Evolutionary conservation across 139 green algal species (phyloP), one percentile per base, ranked within the genome.

Genomic region (Haematococcus sp.): DNA sequence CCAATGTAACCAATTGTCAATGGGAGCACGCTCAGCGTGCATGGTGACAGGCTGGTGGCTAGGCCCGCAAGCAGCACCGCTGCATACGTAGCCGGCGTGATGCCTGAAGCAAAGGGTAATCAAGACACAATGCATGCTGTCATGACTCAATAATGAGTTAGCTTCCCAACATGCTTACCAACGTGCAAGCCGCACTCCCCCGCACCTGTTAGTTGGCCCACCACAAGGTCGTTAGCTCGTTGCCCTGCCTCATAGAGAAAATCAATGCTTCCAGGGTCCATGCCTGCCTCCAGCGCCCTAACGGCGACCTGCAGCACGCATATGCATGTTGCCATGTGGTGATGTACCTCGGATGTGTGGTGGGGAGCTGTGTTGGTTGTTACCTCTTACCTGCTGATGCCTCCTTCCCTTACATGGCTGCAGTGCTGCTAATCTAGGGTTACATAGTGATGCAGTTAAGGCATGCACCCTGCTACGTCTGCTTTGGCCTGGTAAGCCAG

Each of bases 1-100:
- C 88, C 91, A 23, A 98, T 94, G 82, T 97, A 98, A 1, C 93
- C 93, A 35, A 97, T 95, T 0, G 92, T 98, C 16, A 96, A 79
- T 0, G 93, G 93, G 68, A 97, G 82, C 51, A 96, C 90, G 22
- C 81, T 92, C 3, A 97, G 78, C 0, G 91, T 96, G 80, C 93
- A 99, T 1, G 95, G 95, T 2, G 94, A 98, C 16, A 99, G 73
- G 77, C 87, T 95, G 27, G 95, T 98, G 2, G 93, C 51, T 61
- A 99, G 81, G 7, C 95, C 95, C 0, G 95, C 94, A 1, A 34
- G 79, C 27, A 97, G 76, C 3, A 97, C 86, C 2, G 94, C 71
- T 1, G 79, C 51, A 73, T 91, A 91, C 2, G 81, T 93, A 11
- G 85, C 25, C 5, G 93, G 91, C 0, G 85, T 84, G 0, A 97